These are phyloP conservation scores for Pseudovirgaria hyperparasitica DNA, from an alignment of 2,329 filamentous ascomycete genomes.

Conservation along the genomic window DNA sequence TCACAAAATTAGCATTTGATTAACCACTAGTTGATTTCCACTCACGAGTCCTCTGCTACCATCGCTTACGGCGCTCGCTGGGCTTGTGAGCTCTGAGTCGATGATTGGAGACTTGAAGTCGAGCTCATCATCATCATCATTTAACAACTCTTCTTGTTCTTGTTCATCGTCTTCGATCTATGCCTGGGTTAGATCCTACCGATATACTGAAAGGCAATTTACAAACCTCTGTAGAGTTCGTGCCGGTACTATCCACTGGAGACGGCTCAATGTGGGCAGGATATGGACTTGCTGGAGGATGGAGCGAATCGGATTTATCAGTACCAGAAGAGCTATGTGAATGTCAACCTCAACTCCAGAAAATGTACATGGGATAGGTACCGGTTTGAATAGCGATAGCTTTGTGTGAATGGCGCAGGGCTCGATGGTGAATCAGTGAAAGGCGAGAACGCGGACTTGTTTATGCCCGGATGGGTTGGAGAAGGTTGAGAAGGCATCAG, in stretches of 20 bases:
- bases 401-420: conserved; percentile 30
- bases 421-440: conserved; percentile 39
- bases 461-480: conserved; percentile 12
- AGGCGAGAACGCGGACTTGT: conserved; percentile 36
- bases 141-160: conserved; percentile 37
- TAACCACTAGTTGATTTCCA: too few relatives aligned
- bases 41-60: too few relatives aligned
- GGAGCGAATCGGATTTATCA: conserved; percentile 32
- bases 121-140: conserved; percentile 21
- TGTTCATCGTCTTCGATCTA: conserved; percentile 66
- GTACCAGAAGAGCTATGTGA: conserved; percentile 32
- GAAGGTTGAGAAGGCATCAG: conserved; percentile 31
- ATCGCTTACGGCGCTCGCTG: conserved; percentile 17
- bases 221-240: conserved; percentile 56
- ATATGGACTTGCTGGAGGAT: conserved; percentile 38
- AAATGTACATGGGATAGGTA: too few relatives aligned
- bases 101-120: conserved; percentile 24
- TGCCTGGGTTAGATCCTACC: conserved; percentile 12
- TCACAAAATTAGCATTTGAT: too few relatives aligned
- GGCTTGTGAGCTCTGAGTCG: conserved; percentile 23
- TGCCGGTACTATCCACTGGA: conserved; percentile 75
- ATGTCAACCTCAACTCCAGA: too few relatives aligned
- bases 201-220: not conserved
- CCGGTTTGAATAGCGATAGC: conserved; percentile 26
- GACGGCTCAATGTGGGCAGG: conserved; percentile 63